phyloP scores from a whole-genome alignment of 1,139 yeast genomes.

The Sugiyamaella paludigena region DNA sequence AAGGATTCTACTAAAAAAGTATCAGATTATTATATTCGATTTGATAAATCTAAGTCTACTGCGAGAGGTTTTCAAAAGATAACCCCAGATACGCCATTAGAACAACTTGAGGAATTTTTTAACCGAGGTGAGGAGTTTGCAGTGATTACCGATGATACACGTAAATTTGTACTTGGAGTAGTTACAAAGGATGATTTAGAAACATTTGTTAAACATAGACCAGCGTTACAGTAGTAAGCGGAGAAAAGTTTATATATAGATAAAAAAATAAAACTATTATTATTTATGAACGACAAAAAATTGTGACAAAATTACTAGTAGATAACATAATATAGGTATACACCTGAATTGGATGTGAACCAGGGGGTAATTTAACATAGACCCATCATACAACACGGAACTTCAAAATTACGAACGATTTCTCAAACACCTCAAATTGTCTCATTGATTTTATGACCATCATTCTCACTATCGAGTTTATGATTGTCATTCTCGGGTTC shows the following conservation, averaged over 20 bases:
- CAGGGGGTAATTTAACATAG: too few species aligned
- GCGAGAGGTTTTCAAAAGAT: slow-evolving; percentile 41
- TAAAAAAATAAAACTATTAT: not conserved
- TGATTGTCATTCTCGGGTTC: too few species aligned
- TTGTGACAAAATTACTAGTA: too few species aligned
- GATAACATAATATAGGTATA: too few species aligned
- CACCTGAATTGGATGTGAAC: too few species aligned
- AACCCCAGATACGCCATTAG: slow-evolving; percentile 59
- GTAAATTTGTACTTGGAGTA: slow-evolving; percentile 59
- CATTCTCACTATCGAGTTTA: too few species aligned
- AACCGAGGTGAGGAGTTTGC: slow-evolving; percentile 55
- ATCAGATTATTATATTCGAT: slow-evolving; percentile 33
- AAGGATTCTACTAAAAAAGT: slow-evolving; percentile 40
- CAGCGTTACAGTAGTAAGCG: slow-evolving; percentile 27
- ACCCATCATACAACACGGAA: too few species aligned
- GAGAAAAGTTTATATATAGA: not conserved
- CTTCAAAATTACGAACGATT: too few species aligned
- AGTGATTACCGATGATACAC: slow-evolving; percentile 54
- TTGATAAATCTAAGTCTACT: slow-evolving; percentile 23
- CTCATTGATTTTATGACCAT: too few species aligned
- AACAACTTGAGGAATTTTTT: slow-evolving; percentile 53
- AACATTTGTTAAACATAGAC: slow-evolving; percentile 53
- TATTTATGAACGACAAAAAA: too few species aligned
- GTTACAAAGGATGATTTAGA: slow-evolving; percentile 62
- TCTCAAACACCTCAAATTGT: too few species aligned